These are phyloP conservation scores for Prunus dulcis DNA, from an alignment of 306 rosid genomes.

Conservation along the genomic window DNA sequence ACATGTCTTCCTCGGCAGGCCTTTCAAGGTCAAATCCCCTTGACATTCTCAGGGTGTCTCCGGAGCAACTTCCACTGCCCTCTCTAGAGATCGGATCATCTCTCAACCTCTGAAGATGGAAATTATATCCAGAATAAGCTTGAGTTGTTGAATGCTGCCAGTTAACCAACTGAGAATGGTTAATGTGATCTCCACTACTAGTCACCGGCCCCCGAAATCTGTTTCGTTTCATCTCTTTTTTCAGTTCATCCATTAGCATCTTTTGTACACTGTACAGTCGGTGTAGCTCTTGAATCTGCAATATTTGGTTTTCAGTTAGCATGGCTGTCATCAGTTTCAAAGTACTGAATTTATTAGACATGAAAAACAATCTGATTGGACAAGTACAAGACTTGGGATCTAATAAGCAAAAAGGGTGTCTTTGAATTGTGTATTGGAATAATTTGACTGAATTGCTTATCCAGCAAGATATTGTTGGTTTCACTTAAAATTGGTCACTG, in stretches of 20 bases:
- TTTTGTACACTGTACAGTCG: conserved; percentile 73
- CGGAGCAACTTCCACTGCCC: conserved; percentile 78
- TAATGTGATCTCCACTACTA: conserved; percentile 27
- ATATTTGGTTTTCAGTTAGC: conserved; percentile 10
- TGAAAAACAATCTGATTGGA: not conserved
- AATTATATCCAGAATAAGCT: conserved; percentile 24
- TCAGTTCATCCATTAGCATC: conserved; percentile 65
- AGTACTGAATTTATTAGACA: not conserved
- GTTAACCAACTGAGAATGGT: conserved; percentile 35
- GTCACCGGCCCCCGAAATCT: conserved; percentile 31
- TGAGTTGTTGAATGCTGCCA: conserved; percentile 29
- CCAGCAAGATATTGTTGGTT: not conserved
- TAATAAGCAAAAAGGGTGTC: not conserved
- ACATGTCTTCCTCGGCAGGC: conserved; percentile 50
- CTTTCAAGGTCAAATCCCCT: conserved; percentile 74
- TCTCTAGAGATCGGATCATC: conserved; percentile 58
- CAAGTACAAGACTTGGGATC: not conserved
- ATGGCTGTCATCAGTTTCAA: not conserved
- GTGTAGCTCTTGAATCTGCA: conserved; percentile 86
- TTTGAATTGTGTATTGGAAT: not conserved
- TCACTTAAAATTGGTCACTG: too few species aligned
- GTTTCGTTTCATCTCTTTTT: conserved; percentile 42
- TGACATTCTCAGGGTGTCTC: conserved; percentile 45
- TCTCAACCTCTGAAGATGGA: conserved; percentile 44
- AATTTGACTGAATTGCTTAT: conserved; percentile 5